Conservation (phyloP, 352 stramenopile genomes). For the Plasmopara viticola region DNA sequence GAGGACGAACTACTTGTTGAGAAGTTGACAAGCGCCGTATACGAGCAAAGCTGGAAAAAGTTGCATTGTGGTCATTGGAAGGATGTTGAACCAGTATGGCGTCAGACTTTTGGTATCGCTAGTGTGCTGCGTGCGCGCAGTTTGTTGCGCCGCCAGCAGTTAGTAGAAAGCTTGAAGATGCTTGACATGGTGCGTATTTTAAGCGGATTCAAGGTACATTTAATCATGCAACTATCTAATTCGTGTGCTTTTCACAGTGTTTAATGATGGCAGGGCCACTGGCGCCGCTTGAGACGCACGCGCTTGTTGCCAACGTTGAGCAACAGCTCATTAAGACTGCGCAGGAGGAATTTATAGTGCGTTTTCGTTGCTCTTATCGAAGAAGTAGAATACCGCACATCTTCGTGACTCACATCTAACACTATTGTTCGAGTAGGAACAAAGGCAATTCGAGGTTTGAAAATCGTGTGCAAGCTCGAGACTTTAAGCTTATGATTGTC, state of each 20-base stretch:
- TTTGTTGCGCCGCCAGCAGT: constrained; percentile 19
- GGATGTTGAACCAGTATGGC: constrained; percentile 43
- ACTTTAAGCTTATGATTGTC: background rate
- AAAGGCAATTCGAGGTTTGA: constrained; percentile 20
- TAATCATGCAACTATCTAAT: background rate
- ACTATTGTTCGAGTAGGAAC: constrained; percentile 18
- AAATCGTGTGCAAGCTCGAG: background rate
- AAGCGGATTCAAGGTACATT: background rate
- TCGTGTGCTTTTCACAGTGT: constrained; percentile 21
- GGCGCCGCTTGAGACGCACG: constrained; percentile 35
- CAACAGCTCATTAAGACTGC: constrained; percentile 8
- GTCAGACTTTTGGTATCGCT: constrained; percentile 51
- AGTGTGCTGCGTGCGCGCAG: constrained; percentile 44
- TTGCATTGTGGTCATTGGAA: constrained; percentile 76
- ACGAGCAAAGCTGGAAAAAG: constrained; percentile 64
- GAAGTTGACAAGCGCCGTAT: constrained; percentile 26
- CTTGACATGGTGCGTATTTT: constrained; percentile 55
- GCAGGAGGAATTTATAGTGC: constrained; percentile 3
- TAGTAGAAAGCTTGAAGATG: constrained; percentile 30
- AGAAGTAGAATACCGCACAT: constrained; percentile 4
- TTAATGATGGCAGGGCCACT: constrained; percentile 73
- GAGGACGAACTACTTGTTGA: constrained; percentile 4
- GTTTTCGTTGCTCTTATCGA: background rate
- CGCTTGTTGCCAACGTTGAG: constrained; percentile 39
- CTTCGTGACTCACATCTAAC: background rate